phyloP scores from a whole-genome alignment of 768 basidiomycete species.

The Tulasnella sp. region DNA sequence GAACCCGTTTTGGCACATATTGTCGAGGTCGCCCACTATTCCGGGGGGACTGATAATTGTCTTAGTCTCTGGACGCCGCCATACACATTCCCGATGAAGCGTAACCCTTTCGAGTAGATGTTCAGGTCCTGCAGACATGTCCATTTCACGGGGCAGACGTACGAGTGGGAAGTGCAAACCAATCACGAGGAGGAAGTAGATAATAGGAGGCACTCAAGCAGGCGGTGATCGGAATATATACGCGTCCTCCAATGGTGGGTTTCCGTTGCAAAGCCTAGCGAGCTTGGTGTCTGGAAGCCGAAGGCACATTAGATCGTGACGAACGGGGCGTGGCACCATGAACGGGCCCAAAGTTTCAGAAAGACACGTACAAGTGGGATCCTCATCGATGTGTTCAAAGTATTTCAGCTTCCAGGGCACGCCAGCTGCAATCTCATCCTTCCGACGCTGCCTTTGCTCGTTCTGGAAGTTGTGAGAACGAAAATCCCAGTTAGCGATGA shows the following conservation, averaged over 20 bases:
- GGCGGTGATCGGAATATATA: neutral
- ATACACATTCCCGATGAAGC: too few relatives aligned
- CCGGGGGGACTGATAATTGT: too few relatives aligned
- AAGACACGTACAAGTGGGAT: constrained; percentile 54
- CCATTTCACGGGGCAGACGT: too few relatives aligned
- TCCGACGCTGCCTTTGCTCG: constrained; percentile 79
- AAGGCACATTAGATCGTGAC: too few relatives aligned
- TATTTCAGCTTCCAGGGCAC: constrained; percentile 67
- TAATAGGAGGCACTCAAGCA: too few relatives aligned
- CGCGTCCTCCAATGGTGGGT: neutral
- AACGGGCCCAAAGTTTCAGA: neutral
- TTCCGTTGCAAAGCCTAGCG: constrained; percentile 1
- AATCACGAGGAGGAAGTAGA: too few relatives aligned
- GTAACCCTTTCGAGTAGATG: too few relatives aligned
- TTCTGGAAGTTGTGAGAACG: constrained; percentile 42
- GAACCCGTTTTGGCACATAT: too few relatives aligned
- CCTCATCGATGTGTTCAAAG: constrained; percentile 58
- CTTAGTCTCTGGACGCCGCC: too few relatives aligned
- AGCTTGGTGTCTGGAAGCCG: constrained; percentile 13
- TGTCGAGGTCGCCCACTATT: too few relatives aligned
- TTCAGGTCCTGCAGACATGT: too few relatives aligned
- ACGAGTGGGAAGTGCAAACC: too few relatives aligned
- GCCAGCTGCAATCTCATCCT: constrained; percentile 66
- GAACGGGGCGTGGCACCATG: neutral
- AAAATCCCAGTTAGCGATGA: neutral